A percentile compares a stretch with the other conserved stretches of the same genome.
These are phyloP conservation scores for Anaeromyces robustus DNA, from an alignment of 192 early-diverging fungal genomes.

Conservation along the genomic window DNA sequence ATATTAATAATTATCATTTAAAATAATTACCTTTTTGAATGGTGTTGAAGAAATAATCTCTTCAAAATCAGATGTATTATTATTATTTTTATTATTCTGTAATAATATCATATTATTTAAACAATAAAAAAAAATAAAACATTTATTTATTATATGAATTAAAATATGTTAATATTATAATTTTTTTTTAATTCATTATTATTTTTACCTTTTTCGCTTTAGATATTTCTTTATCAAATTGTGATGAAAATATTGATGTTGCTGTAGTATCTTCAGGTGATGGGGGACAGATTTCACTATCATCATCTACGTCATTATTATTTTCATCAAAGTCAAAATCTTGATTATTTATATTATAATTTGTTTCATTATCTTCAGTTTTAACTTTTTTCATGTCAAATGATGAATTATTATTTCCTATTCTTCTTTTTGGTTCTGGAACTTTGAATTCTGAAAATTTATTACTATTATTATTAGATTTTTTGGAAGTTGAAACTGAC, in stretches of 20 bases:
- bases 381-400: no score
- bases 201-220: background rate
- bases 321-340: no score
- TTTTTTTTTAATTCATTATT: no score
- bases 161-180: no score
- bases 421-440: background rate
- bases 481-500: no score
- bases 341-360: no score
- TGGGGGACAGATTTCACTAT: background rate
- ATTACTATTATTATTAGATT: background rate
- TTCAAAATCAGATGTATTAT: background rate
- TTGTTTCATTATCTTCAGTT: no score
- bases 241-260: background rate
- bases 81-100: background rate
- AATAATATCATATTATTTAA: no score
- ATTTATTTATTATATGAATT: no score
- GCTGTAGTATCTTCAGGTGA: background rate
- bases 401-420: no score
- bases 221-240: background rate
- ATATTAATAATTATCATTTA: background rate
- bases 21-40: background rate
- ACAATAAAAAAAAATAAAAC: no score
- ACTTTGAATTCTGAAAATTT: background rate
- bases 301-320: background rate
- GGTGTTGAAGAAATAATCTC: background rate